phyloP scores from a whole-genome alignment of 1,139 yeast species.

The Eremothecium cymbalariae region DNA sequence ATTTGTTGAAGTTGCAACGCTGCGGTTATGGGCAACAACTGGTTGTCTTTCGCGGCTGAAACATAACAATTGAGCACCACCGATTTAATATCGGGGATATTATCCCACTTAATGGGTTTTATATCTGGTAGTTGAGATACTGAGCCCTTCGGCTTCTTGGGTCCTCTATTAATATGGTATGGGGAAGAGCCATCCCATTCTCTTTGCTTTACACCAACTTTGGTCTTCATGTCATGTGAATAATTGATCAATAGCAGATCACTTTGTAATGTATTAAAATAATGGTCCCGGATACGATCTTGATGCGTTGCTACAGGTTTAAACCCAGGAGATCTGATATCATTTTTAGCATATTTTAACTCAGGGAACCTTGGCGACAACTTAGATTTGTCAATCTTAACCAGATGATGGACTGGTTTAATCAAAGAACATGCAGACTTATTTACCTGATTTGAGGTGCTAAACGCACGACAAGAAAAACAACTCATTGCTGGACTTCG shows the following conservation, averaged over 20 bases:
- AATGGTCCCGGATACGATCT: slow-evolving; percentile 77
- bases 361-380: slow-evolving; percentile 64
- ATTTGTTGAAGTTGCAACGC: slow-evolving; percentile 82
- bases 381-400: slow-evolving; percentile 61
- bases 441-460: slow-evolving; percentile 1
- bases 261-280: slow-evolving; percentile 59
- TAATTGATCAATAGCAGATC: slow-evolving; percentile 75
- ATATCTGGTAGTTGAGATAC: slow-evolving; percentile 66
- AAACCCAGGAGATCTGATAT: slow-evolving; percentile 68
- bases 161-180: slow-evolving; percentile 75
- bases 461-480: slow-evolving; percentile 1
- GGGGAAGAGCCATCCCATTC: slow-evolving; percentile 88
- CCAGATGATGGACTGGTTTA: slow-evolving; percentile 85
- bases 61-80: slow-evolving; percentile 71
- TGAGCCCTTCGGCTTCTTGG: slow-evolving; percentile 55
- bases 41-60: slow-evolving; percentile 62
- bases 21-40: slow-evolving; percentile 71
- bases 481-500: not conserved
- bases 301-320: slow-evolving; percentile 64
- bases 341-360: slow-evolving; percentile 56
- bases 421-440: slow-evolving; percentile 74
- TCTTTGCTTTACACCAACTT: slow-evolving; percentile 66
- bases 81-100: slow-evolving; percentile 62
- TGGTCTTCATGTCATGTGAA: slow-evolving; percentile 46
- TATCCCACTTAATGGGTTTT: slow-evolving; percentile 52